phyloP scores from a whole-genome alignment of 1,284 basidiomycete genomes.

The Sphagnurus paluster region DNA sequence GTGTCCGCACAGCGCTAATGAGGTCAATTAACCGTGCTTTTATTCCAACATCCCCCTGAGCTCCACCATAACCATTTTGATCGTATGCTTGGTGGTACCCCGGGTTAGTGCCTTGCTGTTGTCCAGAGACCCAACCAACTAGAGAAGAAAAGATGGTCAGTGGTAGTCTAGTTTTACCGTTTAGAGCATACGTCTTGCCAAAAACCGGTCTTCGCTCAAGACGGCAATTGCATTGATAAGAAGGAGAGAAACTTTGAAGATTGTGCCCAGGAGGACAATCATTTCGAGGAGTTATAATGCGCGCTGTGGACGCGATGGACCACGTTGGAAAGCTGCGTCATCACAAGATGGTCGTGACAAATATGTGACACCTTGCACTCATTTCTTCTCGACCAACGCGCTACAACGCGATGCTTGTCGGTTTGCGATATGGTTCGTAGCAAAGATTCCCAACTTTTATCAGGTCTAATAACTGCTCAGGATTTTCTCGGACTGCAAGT shows the following conservation, averaged over 20 bases:
- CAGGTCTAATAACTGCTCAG: not conserved
- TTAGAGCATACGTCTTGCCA: constrained; percentile 80
- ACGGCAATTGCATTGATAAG: constrained; percentile 94
- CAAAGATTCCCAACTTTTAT: not conserved
- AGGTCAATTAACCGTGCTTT: constrained; percentile 90
- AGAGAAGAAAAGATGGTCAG: constrained; percentile 14
- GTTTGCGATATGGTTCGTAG: constrained; percentile 19
- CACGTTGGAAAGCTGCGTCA: constrained; percentile 13
- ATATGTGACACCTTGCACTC: constrained; percentile 12
- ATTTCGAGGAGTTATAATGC: constrained; percentile 7
- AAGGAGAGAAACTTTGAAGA: constrained; percentile 76
- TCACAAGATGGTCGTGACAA: constrained; percentile 8
- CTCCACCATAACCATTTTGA: constrained; percentile 54
- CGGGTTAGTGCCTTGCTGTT: constrained; percentile 52
- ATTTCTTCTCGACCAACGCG: constrained; percentile 10
- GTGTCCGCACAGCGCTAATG: constrained; percentile 90
- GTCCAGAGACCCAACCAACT: constrained; percentile 88
- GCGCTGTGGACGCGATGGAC: constrained; percentile 14
- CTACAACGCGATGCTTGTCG: constrained; percentile 25
- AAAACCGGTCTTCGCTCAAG: constrained; percentile 92
- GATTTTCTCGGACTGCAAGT: constrained; percentile 11
- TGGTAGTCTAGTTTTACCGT: constrained; percentile 4
- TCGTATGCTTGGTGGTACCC: constrained; percentile 70
- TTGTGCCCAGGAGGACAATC: constrained; percentile 60
- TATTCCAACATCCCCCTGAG: constrained; percentile 65